Base-by-base conservation (phyloP, 805 yeast genomes). In the Wickerhamomyces queroliae region DNA sequence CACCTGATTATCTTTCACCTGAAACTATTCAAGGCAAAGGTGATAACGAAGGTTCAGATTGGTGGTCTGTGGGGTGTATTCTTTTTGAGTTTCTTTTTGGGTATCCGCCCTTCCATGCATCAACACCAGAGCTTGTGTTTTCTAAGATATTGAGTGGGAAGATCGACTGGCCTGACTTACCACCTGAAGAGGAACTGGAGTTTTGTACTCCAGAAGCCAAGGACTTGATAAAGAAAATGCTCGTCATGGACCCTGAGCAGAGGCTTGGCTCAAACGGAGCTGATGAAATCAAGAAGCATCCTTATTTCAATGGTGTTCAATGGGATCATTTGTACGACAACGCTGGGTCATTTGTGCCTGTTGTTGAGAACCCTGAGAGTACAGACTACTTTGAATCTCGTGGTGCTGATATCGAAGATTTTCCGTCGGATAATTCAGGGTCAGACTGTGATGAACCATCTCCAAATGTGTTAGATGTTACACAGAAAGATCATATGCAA, bases 31-130 rank as follows among this genome's bases (percentile, higher is more conserved):
- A 74, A 31, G 98, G 97, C 29, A 69, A 72, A 2, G 83, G 85
- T 0, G 96, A 91, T 57, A 85, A 80, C 44, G 89, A 79, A 46
- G 75, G 80, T 21, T 46, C 91, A n/a, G 97, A 90, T 64, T 90
- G 99, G 99, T 93, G 99, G 99, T 87, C 98, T 2, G 76, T 91
- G 25, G 99, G 99, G 0, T 91, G 98, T 60, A 88, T 93, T 11
- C 62, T 91, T 41, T 93, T 91, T 66, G 99, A 93, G 62, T 83
- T 93, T 55, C 56, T 88, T 30, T 85, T 83, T 58, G 99, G 99
- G 0, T 85, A 78, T 57, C 96, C 99, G 2, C 99, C 99, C 2
- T 93, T 93, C 60, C 93, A 86, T 58, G 95, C 84, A 2, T 67
- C 68, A 5, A 72, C 88, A 1, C 93, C 96, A 0, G 85, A 83